A percentile compares a stretch with the other conserved stretches of the same genome.
phyloP scores from a whole-genome alignment of 2,329 filamentous ascomycete species.

The Hymenoscyphus fructigenus region DNA sequence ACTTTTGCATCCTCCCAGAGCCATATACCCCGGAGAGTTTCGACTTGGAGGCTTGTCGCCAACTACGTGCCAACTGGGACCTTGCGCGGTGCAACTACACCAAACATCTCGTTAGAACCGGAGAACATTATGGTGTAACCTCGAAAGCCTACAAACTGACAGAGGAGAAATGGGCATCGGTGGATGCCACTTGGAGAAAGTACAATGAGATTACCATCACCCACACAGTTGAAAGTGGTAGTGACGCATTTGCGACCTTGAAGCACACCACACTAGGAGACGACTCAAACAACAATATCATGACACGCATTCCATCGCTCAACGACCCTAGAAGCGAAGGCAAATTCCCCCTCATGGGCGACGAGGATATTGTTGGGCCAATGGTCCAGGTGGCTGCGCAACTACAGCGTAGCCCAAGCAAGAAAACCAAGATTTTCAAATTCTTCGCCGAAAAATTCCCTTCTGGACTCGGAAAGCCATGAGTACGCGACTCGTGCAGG shows the following conservation, averaged over 20 bases:
- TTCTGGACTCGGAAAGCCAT: constrained; percentile 30
- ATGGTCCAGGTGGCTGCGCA: constrained; percentile 54
- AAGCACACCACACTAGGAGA: constrained; percentile 49
- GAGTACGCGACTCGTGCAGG: neutral
- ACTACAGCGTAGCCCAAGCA: constrained; percentile 33
- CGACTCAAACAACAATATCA: constrained; percentile 43
- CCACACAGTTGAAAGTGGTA: constrained; percentile 44
- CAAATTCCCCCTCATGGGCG: constrained; percentile 85
- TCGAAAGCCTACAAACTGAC: constrained; percentile 86
- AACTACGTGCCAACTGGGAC: constrained; percentile 79
- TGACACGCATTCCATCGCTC: constrained; percentile 67
- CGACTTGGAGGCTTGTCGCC: constrained; percentile 54
- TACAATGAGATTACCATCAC: constrained; percentile 66
- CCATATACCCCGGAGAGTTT: constrained; percentile 70
- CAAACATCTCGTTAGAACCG: constrained; percentile 82
- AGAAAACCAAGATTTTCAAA: constrained; percentile 36
- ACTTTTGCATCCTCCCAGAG: constrained; percentile 82
- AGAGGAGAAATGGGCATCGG: constrained; percentile 83
- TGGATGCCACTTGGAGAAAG: constrained; percentile 71
- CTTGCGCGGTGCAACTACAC: constrained; percentile 81
- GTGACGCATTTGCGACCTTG: constrained; percentile 44
- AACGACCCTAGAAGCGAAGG: constrained; percentile 65
- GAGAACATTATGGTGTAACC: constrained; percentile 86
- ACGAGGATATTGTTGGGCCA: constrained; percentile 90
- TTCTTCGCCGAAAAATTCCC: constrained; percentile 38